Percentiles rank a stretch among this genome's conserved stretches.
Conservation (phyloP, 2,329 filamentous ascomycete genomes). For the Fusarium illudens region DNA sequence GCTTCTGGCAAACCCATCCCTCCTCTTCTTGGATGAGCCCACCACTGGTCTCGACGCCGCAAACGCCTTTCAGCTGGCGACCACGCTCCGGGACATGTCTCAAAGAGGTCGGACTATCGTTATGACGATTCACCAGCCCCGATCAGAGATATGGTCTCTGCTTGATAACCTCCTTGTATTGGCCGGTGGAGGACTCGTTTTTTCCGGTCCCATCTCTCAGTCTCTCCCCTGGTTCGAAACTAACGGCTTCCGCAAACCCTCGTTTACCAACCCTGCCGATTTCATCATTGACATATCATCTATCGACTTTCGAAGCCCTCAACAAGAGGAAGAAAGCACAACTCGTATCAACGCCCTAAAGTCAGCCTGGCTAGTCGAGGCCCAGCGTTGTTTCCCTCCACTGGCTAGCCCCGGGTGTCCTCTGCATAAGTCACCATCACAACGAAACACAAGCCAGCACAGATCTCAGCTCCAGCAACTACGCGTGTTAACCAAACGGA, state of each 20-base stretch:
- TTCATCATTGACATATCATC: constrained; percentile 79
- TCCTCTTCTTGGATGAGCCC: constrained; percentile 81
- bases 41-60: constrained; percentile 82
- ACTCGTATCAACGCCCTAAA: constrained; percentile 69
- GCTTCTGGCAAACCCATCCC: constrained; percentile 77
- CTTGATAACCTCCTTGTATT: constrained; percentile 78
- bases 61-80: constrained; percentile 76
- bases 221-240: constrained; percentile 71
- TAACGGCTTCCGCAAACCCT: constrained; percentile 68
- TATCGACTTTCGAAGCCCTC: constrained; percentile 74
- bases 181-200: constrained; percentile 72
- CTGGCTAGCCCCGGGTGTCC: background rate
- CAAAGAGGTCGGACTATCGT: constrained; percentile 75
- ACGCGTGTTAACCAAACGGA: constrained; percentile 71
- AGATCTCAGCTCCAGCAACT: constrained; percentile 67
- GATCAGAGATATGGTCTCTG: constrained; percentile 82
- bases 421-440: background rate
- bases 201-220: constrained; percentile 66
- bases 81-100: constrained; percentile 73
- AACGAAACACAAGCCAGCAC: constrained; percentile 26
- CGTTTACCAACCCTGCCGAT: constrained; percentile 81
- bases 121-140: constrained; percentile 79
- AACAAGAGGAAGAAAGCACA: constrained; percentile 68
- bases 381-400: background rate
- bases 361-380: constrained; percentile 59